Evolutionary conservation across 2,329 filamentous ascomycete genomes (phyloP), one percentile per base, ranked within the genome.

Genomic region (Chrysoporthe deuterocubensis): DNA sequence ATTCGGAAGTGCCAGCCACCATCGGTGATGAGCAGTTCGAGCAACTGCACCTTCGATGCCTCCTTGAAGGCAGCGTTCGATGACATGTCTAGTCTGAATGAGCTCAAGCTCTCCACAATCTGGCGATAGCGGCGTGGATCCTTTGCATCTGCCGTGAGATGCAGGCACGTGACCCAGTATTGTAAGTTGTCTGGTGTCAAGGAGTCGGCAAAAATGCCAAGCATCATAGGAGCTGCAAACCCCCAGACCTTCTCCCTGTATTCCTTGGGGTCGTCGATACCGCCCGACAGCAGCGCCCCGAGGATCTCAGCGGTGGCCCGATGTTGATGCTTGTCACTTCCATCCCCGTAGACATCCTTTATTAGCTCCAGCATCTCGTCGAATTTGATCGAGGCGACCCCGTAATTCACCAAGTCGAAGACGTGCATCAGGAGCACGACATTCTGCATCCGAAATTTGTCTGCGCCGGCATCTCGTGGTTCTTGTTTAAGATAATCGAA

Each of bases 51-150:
- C 81, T 98, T 97, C 40, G 95, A 96, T 66, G 95, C 97, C 78
- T 99, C 96, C 78, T 99, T 99, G 85, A 99, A 99, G 0, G 96
- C 96, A 4, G 96, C 96, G 76, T 98, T 97, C 0, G 95, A 97
- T 6, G 88, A 84, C 90, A 98, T 95, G 76, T 99, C 96, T 11
- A 99, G 84, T 42, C 93, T 88, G 86, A 98, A 98, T 65, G 90
- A 88, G 59, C 91, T 88, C 26, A 99, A 84, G 78, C 89, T 91
- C 71, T 96, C 91, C 46, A 97, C 87, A 71, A 99, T 85, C 71
- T 97, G 95, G 83, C 92, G 94, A 3, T 90, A 90, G 71, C 95
- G 89, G 57, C 96, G 89, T 14, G 96, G 95, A 78, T 99, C 96
- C 75, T 96, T 95, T 13, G 91, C 90, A 73, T 96, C 93, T 54